Evolutionary conservation across 2,329 filamentous ascomycete genomes (phyloP), one percentile per base, ranked within the genome.

Genomic region (Trichophyton rubrum): DNA sequence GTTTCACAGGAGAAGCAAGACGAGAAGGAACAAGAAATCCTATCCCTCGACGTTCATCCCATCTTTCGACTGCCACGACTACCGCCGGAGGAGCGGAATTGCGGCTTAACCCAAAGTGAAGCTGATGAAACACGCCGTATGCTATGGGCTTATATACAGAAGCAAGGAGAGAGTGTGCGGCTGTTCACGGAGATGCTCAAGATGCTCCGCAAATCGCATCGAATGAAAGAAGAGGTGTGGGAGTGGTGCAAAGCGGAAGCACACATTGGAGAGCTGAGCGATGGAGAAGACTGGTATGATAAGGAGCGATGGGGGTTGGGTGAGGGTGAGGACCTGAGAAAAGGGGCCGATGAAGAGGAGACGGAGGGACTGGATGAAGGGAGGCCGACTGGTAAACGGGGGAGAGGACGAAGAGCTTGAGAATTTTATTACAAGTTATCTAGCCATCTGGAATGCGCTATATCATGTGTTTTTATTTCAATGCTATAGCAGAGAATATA

Each of bases 231-330:
- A 47, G 77, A 81, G 40, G 82, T 86, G 1, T 79, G 79, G 66
- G 78, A 81, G 63, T 83, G 80, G 78, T 80, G 79, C 67, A 84
- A 83, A 67, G 82, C 83, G 0, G 83, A 85, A 67, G 83, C 75
- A 4, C 84, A 86, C 69, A 72, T 85, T 15, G 82, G 82, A 3
- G 83, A 86, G 68, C 80, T 85, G 82, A 85, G 81, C 59, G 84
- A 86, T 66, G 83, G 84, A 1, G 84, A 86, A 71, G 84, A 86
- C 66, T 86, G 84, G 84, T 84, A 84, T 64, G 84, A 86, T 66
- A 74, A 77, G 20, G 80, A 82, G 60, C 80, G 82, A 66, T 85
- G 82, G 83, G 78, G 78, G 0, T 69, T 86, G n/a, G 68, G 66
- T 2, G 73, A 75, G 40, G 79, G 79, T 0, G 79, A 81, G 49